Conservation (phyloP, 2,329 filamentous ascomycete species). For the Neonectria faginata region DNA sequence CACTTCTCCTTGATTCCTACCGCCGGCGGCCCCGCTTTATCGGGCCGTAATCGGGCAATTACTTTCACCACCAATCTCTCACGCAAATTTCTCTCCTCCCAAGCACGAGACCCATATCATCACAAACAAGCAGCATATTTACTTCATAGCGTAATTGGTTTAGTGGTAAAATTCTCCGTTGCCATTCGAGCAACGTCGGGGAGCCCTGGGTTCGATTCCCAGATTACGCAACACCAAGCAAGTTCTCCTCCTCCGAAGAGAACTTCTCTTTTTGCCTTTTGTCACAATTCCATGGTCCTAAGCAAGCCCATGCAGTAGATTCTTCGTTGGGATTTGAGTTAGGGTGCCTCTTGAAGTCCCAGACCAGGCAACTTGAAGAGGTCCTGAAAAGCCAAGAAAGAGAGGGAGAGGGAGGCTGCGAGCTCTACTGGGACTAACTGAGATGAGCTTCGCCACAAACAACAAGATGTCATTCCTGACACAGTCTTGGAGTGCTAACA, state of each 20-base stretch:
- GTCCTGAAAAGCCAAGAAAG: not conserved
- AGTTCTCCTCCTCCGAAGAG: not conserved
- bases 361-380: not conserved
- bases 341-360: too few species aligned
- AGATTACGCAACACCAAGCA: not conserved
- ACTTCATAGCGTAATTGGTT: conserved; percentile 3
- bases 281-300: not conserved
- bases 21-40: not conserved
- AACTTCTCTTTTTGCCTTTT: not conserved
- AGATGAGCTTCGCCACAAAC: not conserved
- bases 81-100: not conserved
- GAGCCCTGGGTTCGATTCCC: conserved; percentile 9
- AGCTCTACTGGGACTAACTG: not conserved
- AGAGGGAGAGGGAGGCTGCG: too few species aligned
- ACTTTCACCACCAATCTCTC: not conserved
- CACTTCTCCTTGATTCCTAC: not conserved
- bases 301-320: too few species aligned
- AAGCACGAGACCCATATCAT: not conserved
- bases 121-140: not conserved
- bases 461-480: not conserved
- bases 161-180: conserved; percentile 12
- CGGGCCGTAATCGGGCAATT: not conserved
- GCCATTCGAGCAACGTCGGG: conserved; percentile 3
- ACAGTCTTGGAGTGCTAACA: not conserved
- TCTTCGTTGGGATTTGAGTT: too few species aligned